Conservation (phyloP, 441 rosid genomes). For the Eugenia klotzschiana region DNA sequence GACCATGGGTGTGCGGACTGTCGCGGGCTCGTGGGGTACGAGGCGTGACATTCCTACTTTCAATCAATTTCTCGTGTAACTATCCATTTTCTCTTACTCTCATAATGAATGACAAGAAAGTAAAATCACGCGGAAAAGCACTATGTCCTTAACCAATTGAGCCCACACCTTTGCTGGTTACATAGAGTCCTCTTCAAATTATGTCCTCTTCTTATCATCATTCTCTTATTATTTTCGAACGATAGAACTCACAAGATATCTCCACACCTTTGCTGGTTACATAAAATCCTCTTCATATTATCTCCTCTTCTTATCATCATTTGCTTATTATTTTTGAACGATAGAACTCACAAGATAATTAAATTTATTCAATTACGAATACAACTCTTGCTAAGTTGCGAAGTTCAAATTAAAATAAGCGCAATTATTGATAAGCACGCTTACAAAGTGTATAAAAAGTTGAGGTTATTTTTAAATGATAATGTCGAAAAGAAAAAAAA, state of each 20-base stretch:
- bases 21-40: too few relatives aligned
- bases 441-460: not conserved
- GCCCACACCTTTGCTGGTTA: not conserved
- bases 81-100: not conserved
- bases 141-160: not conserved
- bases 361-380: not conserved
- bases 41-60: not conserved
- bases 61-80: not conserved
- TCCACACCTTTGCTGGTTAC: not conserved
- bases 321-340: not conserved
- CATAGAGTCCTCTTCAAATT: not conserved
- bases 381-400: not conserved
- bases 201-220: not conserved
- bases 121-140: not conserved
- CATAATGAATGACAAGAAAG: not conserved
- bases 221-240: not conserved
- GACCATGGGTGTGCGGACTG: too few relatives aligned
- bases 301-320: not conserved
- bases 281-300: not conserved
- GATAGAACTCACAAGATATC: not conserved
- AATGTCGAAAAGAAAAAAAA: not conserved
- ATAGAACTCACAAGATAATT: not conserved
- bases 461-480: not conserved
- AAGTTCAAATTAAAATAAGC: not conserved
- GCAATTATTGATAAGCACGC: not conserved